phyloP scores from a whole-genome alignment of 176 grass and related monocot species.

The Elymus sibiricus region DNA sequence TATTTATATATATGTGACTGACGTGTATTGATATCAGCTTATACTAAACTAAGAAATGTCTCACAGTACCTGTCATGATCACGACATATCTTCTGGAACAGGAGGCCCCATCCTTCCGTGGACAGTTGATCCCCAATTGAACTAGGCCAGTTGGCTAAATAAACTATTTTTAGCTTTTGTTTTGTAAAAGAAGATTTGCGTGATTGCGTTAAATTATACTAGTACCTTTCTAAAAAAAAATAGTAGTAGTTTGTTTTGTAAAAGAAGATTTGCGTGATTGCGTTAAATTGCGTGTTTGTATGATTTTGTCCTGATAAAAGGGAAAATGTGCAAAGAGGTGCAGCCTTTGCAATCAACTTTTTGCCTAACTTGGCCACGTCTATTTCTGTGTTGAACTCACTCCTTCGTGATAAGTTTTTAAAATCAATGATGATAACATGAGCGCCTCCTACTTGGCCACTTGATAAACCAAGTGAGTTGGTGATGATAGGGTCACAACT shows the following conservation, averaged over 20 bases:
- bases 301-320: background rate
- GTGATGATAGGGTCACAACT: background rate
- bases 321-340: background rate
- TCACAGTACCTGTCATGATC: background rate
- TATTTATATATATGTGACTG: background rate
- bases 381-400: background rate
- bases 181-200: background rate
- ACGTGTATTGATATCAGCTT: conserved; percentile 10
- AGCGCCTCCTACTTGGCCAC: background rate
- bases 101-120: background rate
- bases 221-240: too few relatives aligned
- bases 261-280: background rate
- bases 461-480: background rate
- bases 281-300: background rate
- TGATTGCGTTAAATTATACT: background rate
- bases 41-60: background rate
- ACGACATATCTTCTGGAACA: background rate
- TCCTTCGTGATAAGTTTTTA: background rate
- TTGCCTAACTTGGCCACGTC: background rate
- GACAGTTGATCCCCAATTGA: background rate
- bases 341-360: background rate
- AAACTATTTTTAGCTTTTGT: background rate
- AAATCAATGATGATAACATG: background rate
- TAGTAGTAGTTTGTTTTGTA: background rate
- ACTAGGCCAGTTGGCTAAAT: background rate